phyloP scores from a whole-genome alignment of 495 filamentous ascomycete genomes.

The Neurospora terricola region DNA sequence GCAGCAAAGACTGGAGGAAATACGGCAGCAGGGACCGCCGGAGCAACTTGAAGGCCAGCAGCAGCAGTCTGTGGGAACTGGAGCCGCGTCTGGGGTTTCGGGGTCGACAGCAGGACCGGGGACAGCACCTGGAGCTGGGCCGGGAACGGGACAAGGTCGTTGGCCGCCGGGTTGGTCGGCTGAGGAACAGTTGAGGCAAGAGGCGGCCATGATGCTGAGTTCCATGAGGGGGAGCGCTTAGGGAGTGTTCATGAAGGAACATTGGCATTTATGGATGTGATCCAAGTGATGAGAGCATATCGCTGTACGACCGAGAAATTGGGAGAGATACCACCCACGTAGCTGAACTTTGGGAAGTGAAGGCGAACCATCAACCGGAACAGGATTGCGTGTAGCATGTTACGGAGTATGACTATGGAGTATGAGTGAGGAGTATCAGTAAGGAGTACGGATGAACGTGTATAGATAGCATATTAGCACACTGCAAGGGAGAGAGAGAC shows the following conservation, averaged over 20 bases:
- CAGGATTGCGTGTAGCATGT: background rate
- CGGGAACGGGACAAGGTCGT: background rate
- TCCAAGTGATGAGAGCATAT: background rate
- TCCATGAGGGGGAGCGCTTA: conserved; percentile 5
- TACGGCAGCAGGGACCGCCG: background rate
- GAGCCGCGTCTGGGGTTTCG: background rate
- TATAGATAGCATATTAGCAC: background rate
- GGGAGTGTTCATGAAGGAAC: background rate
- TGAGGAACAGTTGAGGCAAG: conserved; percentile 16
- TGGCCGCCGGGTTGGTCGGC: conserved; percentile 4
- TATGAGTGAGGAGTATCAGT: background rate
- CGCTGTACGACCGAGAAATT: too few species aligned
- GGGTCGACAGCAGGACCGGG: background rate
- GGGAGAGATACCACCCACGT: too few species aligned
- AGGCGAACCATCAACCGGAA: background rate
- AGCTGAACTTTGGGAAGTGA: too few species aligned
- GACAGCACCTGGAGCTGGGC: background rate
- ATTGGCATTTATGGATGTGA: background rate
- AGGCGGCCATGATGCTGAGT: conserved; percentile 16
- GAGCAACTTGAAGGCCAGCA: background rate
- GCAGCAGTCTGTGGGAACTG: background rate
- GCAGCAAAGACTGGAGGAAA: background rate
- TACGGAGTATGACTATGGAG: background rate
- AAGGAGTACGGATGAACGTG: background rate
- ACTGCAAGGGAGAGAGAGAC: too few species aligned